Percentiles rank a stretch among this genome's conserved stretches.
Conservation (phyloP, 2,329 filamentous ascomycete genomes). For the Celoporthe dispersa region DNA sequence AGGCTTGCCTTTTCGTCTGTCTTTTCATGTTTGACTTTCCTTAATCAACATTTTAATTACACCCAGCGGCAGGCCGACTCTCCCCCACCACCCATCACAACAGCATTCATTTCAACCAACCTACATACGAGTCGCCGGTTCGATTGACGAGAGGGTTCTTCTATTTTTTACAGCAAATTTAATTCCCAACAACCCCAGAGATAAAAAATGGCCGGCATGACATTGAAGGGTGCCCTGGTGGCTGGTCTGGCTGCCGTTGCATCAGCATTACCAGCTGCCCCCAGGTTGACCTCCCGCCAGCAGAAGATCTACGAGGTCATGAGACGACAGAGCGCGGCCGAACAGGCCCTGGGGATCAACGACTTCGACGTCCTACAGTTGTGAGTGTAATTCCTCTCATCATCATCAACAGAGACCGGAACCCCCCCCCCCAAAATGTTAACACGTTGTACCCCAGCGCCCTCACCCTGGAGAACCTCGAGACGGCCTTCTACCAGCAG, state of each 20-base stretch:
- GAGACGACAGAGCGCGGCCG: conserved; percentile 56
- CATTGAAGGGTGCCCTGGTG: conserved; percentile 47
- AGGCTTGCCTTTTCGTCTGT: conserved; percentile 25
- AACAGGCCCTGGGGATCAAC: conserved; percentile 50
- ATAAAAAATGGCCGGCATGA: conserved; percentile 49
- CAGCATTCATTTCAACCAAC: conserved; percentile 23
- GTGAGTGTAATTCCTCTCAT: conserved; percentile 43
- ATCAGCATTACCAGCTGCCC: conserved; percentile 51
- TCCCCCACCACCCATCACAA: conserved; percentile 38
- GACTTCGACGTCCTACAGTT: conserved; percentile 64
- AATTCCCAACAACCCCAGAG: background rate
- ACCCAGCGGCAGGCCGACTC: conserved; percentile 45
- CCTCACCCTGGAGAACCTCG: conserved; percentile 75
- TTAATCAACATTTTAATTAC: conserved; percentile 41
- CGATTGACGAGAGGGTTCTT: conserved; percentile 35
- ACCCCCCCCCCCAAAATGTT: background rate
- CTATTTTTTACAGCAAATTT: conserved; percentile 18
- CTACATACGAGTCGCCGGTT: conserved; percentile 27
- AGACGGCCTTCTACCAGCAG: conserved; percentile 72
- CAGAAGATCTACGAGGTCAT: conserved; percentile 51
- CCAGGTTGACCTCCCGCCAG: conserved; percentile 50
- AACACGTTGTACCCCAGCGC: conserved; percentile 51
- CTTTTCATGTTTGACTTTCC: conserved; percentile 31
- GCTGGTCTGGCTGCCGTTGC: conserved; percentile 51
- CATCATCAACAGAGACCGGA: background rate